Evolutionary conservation across 495 filamentous ascomycete genomes (phyloP).

Genomic region (Chaetomium tenue): DNA sequence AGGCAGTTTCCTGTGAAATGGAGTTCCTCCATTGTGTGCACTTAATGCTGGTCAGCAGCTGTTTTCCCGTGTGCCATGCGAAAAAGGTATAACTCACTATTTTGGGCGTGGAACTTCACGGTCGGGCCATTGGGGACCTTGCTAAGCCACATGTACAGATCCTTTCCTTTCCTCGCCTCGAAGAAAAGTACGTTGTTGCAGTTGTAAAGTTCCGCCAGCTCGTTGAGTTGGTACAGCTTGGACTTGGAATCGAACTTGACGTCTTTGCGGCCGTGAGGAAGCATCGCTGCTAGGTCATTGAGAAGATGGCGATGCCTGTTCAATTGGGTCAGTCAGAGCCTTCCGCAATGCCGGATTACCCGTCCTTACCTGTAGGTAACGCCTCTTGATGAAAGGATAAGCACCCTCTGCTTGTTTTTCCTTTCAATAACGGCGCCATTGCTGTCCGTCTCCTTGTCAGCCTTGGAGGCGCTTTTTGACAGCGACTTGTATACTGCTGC

Average conservation of each 20-base stretch:
- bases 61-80: not conserved
- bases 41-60: constrained; percentile 32
- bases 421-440: constrained; percentile 51
- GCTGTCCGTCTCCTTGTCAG: constrained; percentile 34
- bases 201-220: constrained; percentile 95
- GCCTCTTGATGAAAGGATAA: constrained; percentile 86
- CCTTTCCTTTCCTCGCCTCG: constrained; percentile 91
- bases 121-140: constrained; percentile 95
- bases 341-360: not conserved
- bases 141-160: constrained; percentile 90
- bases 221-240: constrained; percentile 89
- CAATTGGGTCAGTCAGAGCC: constrained; percentile 9
- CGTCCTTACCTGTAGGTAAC: constrained; percentile 72
- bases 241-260: constrained; percentile 96
- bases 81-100: constrained; percentile 37
- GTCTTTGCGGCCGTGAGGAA: constrained; percentile 91
- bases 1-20: constrained; percentile 97
- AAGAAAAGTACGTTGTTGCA: constrained; percentile 98
- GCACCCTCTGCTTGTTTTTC: constrained; percentile 69
- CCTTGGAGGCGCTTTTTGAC: constrained; percentile 60
- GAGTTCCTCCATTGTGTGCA: constrained; percentile 94
- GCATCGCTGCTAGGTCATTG: constrained; percentile 80
- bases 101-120: constrained; percentile 79
- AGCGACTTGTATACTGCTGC: constrained; percentile 92
- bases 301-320: constrained; percentile 86